phyloP scores from a whole-genome alignment of 2,329 filamentous ascomycete genomes.

The Cladosporium halotolerans region DNA sequence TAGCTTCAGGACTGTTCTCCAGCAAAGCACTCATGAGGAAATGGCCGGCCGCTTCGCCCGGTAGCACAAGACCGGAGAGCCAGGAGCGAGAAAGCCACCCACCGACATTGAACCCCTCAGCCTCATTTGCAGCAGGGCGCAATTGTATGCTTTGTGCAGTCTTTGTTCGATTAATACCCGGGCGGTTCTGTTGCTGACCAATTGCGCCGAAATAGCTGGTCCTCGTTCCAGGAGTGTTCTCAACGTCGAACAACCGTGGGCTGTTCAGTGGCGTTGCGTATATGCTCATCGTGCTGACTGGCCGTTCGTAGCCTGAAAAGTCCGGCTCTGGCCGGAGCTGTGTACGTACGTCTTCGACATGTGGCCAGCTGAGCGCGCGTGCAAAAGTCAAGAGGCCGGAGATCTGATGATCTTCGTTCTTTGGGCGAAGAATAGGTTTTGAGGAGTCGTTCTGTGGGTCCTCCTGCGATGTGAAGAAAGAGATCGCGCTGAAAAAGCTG shows the following conservation, averaged over 20 bases:
- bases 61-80: slow-evolving; percentile 49
- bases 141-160: slow-evolving; percentile 18
- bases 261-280: slow-evolving; percentile 20
- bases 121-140: slow-evolving; percentile 11
- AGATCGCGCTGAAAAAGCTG: slow-evolving; percentile 23
- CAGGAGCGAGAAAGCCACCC: slow-evolving; percentile 51
- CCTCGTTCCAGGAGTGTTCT: not conserved
- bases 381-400: slow-evolving; percentile 48
- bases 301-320: slow-evolving; percentile 2
- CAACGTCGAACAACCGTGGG: slow-evolving; percentile 10
- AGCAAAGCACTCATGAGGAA: slow-evolving; percentile 51
- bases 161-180: slow-evolving; percentile 14
- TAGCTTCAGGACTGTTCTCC: slow-evolving; percentile 48
- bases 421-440: slow-evolving; percentile 30
- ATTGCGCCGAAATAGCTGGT: slow-evolving; percentile 10
- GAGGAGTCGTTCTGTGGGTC: slow-evolving; percentile 11
- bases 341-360: slow-evolving; percentile 16
- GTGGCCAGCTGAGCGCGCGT: slow-evolving; percentile 45
- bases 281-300: slow-evolving; percentile 13
- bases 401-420: slow-evolving; percentile 38
- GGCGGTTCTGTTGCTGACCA: slow-evolving; percentile 3
- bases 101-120: slow-evolving; percentile 14
- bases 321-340: slow-evolving; percentile 5
- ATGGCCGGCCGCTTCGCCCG: slow-evolving; percentile 48
- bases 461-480: slow-evolving; percentile 22